Base-by-base conservation (phyloP, 108 stramenopile genomes). In the Mayamaea pseudoterrestris region DNA sequence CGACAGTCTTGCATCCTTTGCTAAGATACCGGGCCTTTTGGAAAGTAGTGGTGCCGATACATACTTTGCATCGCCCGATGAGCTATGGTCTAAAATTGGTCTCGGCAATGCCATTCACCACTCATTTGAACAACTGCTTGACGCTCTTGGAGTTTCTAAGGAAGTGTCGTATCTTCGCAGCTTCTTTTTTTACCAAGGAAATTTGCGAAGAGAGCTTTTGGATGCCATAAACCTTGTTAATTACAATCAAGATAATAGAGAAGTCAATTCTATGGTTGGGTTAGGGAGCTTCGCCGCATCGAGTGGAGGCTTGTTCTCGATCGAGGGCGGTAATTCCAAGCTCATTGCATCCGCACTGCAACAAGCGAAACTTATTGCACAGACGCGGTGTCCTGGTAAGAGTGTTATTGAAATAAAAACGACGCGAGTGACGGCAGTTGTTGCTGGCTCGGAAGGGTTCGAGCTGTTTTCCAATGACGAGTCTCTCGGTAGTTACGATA, bases 251-350 rank as follows among this genome's bases (percentile, higher is more conserved):
- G 58, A 69, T 35, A 57, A 66, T 37, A 53, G 63, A 30, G 55
- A 72, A 40, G 64, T 89, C 53, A 89, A 80, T 44, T 80, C 65
- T 27, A 39, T 81, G 4, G 70, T 74, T 2, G 87, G 79, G 22
- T 51, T 83, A 27, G 77, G 57, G 0, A 59, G 71, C 41, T 81
- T 76, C 30, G 65, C 74, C 6, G 65, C 74, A 13, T 31, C 58
- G 0, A 52, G 41, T 23, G 71, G 66, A n/a, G 46, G 61, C 5
- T 13, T 73, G 20, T 76, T 68, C 35, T 57, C 55, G 23, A 50
- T 89, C 17, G 41, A 54, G 41, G 87, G 87, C 8, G 87, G 87
- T 0, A 89, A 89, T 56, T 43, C 70, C 25, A 59, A 76, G 43
- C 53, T 89, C 1, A 65, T 81, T 51, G 45, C 47, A 17, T 79